A percentile compares a stretch with the other conserved stretches of the same genome.
These are phyloP conservation scores for Persicaria maculosa DNA, from an alignment of 148 eudicot genomes.

Conservation along the genomic window DNA sequence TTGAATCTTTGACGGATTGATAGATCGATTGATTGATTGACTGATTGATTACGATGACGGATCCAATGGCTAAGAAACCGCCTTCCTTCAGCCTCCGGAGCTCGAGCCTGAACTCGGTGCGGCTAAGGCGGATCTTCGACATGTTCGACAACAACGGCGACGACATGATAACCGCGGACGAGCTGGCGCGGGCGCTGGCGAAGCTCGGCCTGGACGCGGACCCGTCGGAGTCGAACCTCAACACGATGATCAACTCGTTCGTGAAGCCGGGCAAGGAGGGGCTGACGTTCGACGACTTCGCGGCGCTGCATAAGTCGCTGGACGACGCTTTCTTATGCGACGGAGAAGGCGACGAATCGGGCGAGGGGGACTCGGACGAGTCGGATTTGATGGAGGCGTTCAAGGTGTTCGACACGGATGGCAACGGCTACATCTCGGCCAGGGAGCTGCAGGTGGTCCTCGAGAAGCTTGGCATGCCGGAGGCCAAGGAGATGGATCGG, in stretches of 20 bases:
- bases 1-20: not conserved
- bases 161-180: constrained; percentile 44
- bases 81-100: constrained; percentile 60
- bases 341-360: not conserved
- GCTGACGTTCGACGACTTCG: constrained; percentile 54
- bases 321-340: constrained; percentile 37
- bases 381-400: constrained; percentile 76
- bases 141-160: constrained; percentile 73
- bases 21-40: too few species aligned
- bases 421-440: constrained; percentile 82
- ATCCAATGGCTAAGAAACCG: constrained; percentile 1
- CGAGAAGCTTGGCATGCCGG: constrained; percentile 54
- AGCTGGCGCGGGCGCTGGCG: constrained; percentile 52
- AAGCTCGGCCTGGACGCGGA: constrained; percentile 58
- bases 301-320: constrained; percentile 48
- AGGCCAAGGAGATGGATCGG: constrained; percentile 44
- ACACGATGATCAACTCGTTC: constrained; percentile 32
- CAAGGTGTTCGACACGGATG: constrained; percentile 86
- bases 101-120: constrained; percentile 60
- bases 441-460: constrained; percentile 62
- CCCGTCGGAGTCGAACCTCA: constrained; percentile 23
- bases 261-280: constrained; percentile 40
- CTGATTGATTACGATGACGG: not conserved
- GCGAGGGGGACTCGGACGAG: constrained; percentile 29
- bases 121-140: constrained; percentile 74